phyloP scores from a whole-genome alignment of 192 early-diverging fungal species.

The Coemansia sp. region DNA sequence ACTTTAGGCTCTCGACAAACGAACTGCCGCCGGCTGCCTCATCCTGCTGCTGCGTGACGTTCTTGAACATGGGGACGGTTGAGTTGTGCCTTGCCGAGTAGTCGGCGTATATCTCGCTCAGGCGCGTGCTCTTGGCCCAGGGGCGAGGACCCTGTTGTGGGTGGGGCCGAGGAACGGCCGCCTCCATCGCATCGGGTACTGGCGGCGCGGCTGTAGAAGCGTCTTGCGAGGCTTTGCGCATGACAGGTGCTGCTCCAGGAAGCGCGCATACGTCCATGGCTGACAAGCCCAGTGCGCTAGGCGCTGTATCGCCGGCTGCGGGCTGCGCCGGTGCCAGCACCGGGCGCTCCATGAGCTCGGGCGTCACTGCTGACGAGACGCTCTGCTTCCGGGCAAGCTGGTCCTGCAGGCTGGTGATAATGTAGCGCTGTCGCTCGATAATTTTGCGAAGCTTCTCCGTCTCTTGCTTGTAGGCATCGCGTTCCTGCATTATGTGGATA shows the following conservation, averaged over 20 bases:
- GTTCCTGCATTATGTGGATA: constrained; percentile 50
- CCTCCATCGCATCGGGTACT: not conserved
- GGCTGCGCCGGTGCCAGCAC: constrained; percentile 1
- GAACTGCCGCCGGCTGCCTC: constrained; percentile 24
- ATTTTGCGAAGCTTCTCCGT: constrained; percentile 88
- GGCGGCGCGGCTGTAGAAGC: not conserved
- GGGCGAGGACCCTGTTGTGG: constrained; percentile 9
- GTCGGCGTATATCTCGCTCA: constrained; percentile 51
- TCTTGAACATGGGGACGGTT: constrained; percentile 33
- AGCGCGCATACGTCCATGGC: constrained; percentile 16
- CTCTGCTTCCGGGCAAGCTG: constrained; percentile 41
- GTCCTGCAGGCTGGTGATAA: constrained; percentile 83
- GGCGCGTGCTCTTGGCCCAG: constrained; percentile 48
- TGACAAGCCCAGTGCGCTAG: constrained; percentile 33
- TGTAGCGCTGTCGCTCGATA: constrained; percentile 81
- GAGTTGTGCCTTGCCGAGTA: constrained; percentile 50
- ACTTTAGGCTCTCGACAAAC: constrained; percentile 42
- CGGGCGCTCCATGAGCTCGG: constrained; percentile 5
- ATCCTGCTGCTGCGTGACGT: not conserved
- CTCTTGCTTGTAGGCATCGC: constrained; percentile 69
- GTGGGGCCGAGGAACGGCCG: not conserved
- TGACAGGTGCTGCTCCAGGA: not conserved
- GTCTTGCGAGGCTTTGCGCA: constrained; percentile 27
- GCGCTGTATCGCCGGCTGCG: not conserved
- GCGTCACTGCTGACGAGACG: constrained; percentile 27